Base-by-base conservation (phyloP, 345 rosid genomes). In the Pugionium dolabratum region DNA sequence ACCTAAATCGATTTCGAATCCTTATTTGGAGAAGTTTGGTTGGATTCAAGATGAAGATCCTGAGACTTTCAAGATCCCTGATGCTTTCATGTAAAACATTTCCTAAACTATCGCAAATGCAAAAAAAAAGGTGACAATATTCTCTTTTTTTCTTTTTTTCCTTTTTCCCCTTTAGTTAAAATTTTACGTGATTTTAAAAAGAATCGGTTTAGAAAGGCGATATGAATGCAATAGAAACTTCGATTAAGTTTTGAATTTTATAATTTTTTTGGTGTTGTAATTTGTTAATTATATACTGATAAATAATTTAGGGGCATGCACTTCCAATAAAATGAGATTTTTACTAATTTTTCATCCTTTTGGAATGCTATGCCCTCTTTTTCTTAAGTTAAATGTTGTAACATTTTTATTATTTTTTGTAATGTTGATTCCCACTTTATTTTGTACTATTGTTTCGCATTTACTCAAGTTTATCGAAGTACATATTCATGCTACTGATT, bases 1-100 rank as follows among this genome's bases (percentile, higher is more conserved):
- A 61, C 95, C 93, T 4, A 50, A 83, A 44, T 67, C 93, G 0
- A 41, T 94, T 32, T 70, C 52, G 5, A 94, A 94, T 57, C 99
- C 96, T 41, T 94, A 76, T 65, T 18, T 88, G 86, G 86, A 85
- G 79, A 88, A 88, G 67, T 94, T 55, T 72, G 99, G 99, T 1
- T 94, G 99, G 99, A 88, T 94, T 45, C 86, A 85, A 59, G 66
- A 85, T 68, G 91, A 90, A 76, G 97, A 94, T 35, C 63, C 57
- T 6, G 78, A 71, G 55, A 90, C 95, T 53, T 94, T 94, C 77
- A 84, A 79, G 43, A 0, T 81, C 44, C 87, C 80, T 32, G 71
- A 68, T 29, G 43, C 64, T 35, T 73, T 85, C 59, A 86, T 83
- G 73, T 67, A 61, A 73, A 59, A 41, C 46, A 53, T 64, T 58